Evolutionary conservation across 1,284 basidiomycete genomes (phyloP).

Genomic region (Boletellus deceptivus): DNA sequence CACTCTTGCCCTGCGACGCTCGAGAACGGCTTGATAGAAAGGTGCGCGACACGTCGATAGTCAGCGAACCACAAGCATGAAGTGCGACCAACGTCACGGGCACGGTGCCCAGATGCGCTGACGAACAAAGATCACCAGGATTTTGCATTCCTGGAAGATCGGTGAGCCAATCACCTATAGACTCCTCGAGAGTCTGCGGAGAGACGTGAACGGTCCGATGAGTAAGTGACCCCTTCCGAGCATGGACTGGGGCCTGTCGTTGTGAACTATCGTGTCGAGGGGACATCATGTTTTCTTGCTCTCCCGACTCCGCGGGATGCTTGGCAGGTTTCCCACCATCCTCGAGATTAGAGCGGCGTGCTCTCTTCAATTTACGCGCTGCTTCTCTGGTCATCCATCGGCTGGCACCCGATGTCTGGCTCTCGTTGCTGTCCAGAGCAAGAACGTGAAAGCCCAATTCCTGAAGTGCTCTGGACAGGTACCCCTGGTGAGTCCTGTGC

Average conservation of each 20-base stretch:
- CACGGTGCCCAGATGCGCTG: conserved; percentile 20
- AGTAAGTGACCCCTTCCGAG: conserved; percentile 38
- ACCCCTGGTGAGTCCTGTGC: conserved; percentile 37
- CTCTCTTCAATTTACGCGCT: conserved; percentile 15
- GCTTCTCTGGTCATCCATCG: conserved; percentile 31
- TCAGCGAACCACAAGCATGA: conserved; percentile 55
- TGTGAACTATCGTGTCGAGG: neutral
- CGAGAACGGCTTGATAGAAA: conserved; percentile 26
- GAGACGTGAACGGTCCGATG: conserved; percentile 54
- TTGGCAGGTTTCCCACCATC: neutral
- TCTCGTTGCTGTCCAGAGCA: conserved; percentile 48
- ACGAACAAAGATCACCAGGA: neutral
- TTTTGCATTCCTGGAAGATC: conserved; percentile 3
- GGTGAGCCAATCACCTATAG: conserved; percentile 24
- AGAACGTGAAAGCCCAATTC: conserved; percentile 43
- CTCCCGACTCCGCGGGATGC: neutral
- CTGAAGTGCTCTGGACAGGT: conserved; percentile 45
- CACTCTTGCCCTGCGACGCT: conserved; percentile 3
- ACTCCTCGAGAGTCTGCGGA: conserved; percentile 38
- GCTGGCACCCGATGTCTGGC: conserved; percentile 45
- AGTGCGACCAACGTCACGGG: conserved; percentile 63
- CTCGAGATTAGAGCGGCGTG: conserved; percentile 1
- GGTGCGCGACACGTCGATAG: conserved; percentile 44
- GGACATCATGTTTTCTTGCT: neutral
- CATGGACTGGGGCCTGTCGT: neutral